Percentiles rank a stretch among this genome's conserved stretches.
phyloP scores from a whole-genome alignment of 495 filamentous ascomycete species.

The Daldinia vernicosa region DNA sequence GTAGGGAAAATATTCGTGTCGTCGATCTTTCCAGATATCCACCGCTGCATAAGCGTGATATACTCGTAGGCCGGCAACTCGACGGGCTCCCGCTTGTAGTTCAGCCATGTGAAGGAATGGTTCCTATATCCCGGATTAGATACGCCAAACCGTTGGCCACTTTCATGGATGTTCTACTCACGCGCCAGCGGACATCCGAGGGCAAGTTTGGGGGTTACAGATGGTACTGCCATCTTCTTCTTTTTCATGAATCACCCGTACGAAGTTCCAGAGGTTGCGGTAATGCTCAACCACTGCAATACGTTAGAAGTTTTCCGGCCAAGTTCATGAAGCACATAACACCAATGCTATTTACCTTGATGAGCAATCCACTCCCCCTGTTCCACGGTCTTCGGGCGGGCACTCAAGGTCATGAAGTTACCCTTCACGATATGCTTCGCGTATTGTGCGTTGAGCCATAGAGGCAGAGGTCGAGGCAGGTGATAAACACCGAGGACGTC shows the following conservation, averaged over 20 bases:
- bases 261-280: conserved; percentile 82
- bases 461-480: conserved; percentile 58
- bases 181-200: conserved; percentile 90
- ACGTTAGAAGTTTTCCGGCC: conserved; percentile 32
- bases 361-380: conserved; percentile 94
- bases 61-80: conserved; percentile 85
- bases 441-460: conserved; percentile 80
- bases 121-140: conserved; percentile 58
- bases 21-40: conserved; percentile 91
- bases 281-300: conserved; percentile 86
- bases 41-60: conserved; percentile 90
- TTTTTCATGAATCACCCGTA: conserved; percentile 80
- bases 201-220: conserved; percentile 84
- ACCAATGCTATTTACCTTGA: conserved; percentile 70
- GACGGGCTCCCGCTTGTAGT: conserved; percentile 67
- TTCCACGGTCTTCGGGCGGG: conserved; percentile 87
- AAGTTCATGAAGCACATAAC: neutral
- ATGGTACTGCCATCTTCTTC: conserved; percentile 76
- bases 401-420: conserved; percentile 94
- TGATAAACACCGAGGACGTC: conserved; percentile 61
- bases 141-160: neutral
- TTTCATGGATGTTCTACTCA: conserved; percentile 59
- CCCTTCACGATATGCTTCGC: conserved; percentile 90
- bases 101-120: conserved; percentile 92
- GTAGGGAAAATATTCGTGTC: conserved; percentile 88